phyloP scores from a whole-genome alignment of 2,329 filamentous ascomycete genomes.

The Botrytis fragariae region DNA sequence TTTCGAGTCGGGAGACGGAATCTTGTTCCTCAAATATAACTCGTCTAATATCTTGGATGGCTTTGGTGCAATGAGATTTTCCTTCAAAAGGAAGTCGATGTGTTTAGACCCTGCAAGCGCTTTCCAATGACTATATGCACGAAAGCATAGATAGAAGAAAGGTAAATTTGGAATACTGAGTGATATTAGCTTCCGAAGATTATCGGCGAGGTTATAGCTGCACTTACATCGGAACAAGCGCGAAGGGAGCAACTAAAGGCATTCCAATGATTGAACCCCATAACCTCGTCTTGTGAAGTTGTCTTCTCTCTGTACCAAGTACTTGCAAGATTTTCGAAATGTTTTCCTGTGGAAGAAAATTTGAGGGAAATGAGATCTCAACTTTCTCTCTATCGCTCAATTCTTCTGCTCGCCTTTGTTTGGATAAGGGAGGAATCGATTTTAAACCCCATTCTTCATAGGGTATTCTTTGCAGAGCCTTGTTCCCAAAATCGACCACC shows the following conservation, averaged over 20 bases:
- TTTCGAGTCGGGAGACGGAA: slow-evolving; percentile 23
- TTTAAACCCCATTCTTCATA: slow-evolving; percentile 98
- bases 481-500: slow-evolving; percentile 83
- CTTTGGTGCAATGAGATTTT: slow-evolving; percentile 64
- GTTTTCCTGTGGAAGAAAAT: slow-evolving; percentile 61
- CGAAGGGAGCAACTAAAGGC: slow-evolving; percentile 81
- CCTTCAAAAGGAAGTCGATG: slow-evolving; percentile 74
- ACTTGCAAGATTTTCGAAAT: slow-evolving; percentile 64
- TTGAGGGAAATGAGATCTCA: slow-evolving; percentile 73
- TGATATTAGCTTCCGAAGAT: slow-evolving; percentile 1
- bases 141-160: slow-evolving; percentile 92
- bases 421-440: slow-evolving; percentile 80
- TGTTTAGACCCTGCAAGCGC: slow-evolving; percentile 83
- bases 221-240: slow-evolving; percentile 78
- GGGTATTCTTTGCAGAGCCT: slow-evolving; percentile 79
- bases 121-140: slow-evolving; percentile 89
- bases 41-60: slow-evolving; percentile 70
- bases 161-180: slow-evolving; percentile 83
- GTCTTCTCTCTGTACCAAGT: slow-evolving; percentile 77
- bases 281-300: slow-evolving; percentile 72
- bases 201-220: neutral
- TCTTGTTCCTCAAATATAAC: slow-evolving; percentile 55
- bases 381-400: slow-evolving; percentile 61
- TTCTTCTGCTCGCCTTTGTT: slow-evolving; percentile 62
- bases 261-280: slow-evolving; percentile 79